Evolutionary conservation across 2,329 filamentous ascomycete species (phyloP), one percentile per base, ranked within the genome.

Genomic region (Epichloe uncinata): DNA sequence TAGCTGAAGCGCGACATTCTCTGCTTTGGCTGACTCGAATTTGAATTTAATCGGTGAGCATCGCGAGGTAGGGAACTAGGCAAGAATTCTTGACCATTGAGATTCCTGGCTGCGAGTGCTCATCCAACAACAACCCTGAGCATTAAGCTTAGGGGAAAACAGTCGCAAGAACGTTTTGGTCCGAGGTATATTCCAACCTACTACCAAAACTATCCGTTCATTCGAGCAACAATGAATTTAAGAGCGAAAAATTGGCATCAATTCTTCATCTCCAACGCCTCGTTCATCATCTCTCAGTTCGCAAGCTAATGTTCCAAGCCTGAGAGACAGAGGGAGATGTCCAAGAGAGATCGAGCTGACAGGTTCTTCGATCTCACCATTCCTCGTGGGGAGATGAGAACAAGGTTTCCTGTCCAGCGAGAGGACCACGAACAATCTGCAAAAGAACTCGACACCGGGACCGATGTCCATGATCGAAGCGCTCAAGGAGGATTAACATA

Each of bases 1-100:
- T 85, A 84, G 85, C 85, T 82, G 78, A 74, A 83, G 75, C 73
- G 86, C 87, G 81, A 83, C 86, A 91, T 93, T 93, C 86, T 90
- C 84, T 73, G 76, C 81, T 80, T 79, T 85, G 84, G 79, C 79
- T 81, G 74, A 90, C 86, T 90, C 87, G 85, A 86, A 62, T 82
- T 47, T 85, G 56, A 55, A 74, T 89, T 91, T 90, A 59, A 85
- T 88, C 82, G 73, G 82, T 88, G 85, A 87, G 78, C 70, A 49
- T 40, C 44, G 47, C 50, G 47, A 40, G 42, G 46, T 45, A 40
- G 30, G 9, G 34, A 30, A 42, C 44, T 45, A 34, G 45, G 26
- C n/a, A 34, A 16, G 44, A 49, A 52, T 46, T 40, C 20, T 53
- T 47, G 38, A 30, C 18, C 4, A 15, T 38, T n/a, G 16, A 16